Evolutionary conservation across 768 basidiomycete genomes (phyloP).

Genomic region (Serendipita sp.): DNA sequence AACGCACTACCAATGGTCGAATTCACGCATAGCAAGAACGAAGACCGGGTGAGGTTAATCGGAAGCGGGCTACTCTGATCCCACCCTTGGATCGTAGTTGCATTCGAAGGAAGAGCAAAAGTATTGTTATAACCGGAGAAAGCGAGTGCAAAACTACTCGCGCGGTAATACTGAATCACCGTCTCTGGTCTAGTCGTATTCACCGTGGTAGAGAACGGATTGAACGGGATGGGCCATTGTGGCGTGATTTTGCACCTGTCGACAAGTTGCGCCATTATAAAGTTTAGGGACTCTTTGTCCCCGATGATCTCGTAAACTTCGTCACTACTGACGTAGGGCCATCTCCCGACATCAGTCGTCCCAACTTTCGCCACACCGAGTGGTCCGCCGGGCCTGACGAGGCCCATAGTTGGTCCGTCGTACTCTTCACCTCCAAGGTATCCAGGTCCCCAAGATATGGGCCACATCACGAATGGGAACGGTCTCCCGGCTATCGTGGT

Average conservation of each 20-base stretch:
- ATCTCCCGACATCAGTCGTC: not conserved
- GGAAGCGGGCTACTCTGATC: constrained; percentile 2
- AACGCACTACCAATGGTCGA: not conserved
- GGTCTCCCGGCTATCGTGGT: not conserved
- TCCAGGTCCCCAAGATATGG: constrained; percentile 1
- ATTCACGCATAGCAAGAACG: not conserved
- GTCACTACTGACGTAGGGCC: not conserved
- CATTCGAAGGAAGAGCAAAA: not conserved
- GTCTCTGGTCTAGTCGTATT: not conserved
- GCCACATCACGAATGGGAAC: constrained; percentile 5
- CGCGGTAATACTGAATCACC: constrained; percentile 11
- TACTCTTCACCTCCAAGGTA: constrained; percentile 7
- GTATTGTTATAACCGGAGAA: constrained; percentile 10
- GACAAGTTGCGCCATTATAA: constrained; percentile 5
- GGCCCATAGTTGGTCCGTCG: not conserved
- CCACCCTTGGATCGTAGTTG: not conserved
- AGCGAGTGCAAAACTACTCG: constrained; percentile 8
- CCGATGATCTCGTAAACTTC: constrained; percentile 6
- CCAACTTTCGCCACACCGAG: not conserved
- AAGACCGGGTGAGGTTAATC: not conserved
- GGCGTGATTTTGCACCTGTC: not conserved
- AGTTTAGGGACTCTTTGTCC: constrained; percentile 3
- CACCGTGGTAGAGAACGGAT: not conserved
- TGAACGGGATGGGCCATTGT: not conserved
- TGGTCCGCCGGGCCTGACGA: constrained; percentile 4